These are phyloP conservation scores for Dalechampia spathulata DNA, from an alignment of 441 rosid species.

Conservation along the genomic window DNA sequence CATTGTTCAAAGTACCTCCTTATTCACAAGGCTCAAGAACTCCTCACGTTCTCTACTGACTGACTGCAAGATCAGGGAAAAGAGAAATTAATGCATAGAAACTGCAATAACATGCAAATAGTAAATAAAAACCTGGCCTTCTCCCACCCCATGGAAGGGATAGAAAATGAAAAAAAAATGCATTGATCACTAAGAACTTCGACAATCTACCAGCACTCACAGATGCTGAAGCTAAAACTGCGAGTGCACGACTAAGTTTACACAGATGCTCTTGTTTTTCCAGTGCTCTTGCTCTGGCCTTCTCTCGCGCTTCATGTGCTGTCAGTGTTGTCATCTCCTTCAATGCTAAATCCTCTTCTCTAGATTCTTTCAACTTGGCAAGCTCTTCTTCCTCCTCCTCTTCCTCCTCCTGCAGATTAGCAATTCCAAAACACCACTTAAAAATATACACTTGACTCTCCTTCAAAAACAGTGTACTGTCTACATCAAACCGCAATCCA, in stretches of 20 bases:
- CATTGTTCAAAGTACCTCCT: slow-evolving; percentile 53
- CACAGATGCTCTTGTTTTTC: slow-evolving; percentile 76
- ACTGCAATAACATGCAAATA: slow-evolving; percentile 1
- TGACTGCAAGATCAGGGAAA: slow-evolving; percentile 50
- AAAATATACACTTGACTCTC: slow-evolving; percentile 4
- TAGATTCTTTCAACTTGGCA: slow-evolving; percentile 51
- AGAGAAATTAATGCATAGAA: slow-evolving; percentile 8
- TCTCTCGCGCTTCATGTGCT: slow-evolving; percentile 63
- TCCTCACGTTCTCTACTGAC: slow-evolving; percentile 92
- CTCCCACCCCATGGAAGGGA: not conserved
- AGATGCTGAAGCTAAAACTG: slow-evolving; percentile 89
- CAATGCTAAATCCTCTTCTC: slow-evolving; percentile 61
- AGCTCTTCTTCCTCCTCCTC: slow-evolving; percentile 75
- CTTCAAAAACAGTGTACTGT: not conserved
- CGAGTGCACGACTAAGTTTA: slow-evolving; percentile 79
- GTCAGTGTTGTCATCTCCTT: slow-evolving; percentile 57
- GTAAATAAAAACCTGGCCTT: not conserved
- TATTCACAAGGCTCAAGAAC: slow-evolving; percentile 71
- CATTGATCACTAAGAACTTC: not conserved
- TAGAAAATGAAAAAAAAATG: slow-evolving; percentile 1
- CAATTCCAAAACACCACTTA: slow-evolving; percentile 4
- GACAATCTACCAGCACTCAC: slow-evolving; percentile 37
- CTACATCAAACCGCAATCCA: not conserved
- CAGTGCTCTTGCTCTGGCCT: slow-evolving; percentile 55
- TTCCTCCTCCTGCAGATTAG: slow-evolving; percentile 65